Percentiles rank a stretch among this genome's conserved stretches.
These are phyloP conservation scores for Smittium culicis DNA, from an alignment of 371 early-diverging fungal species.

Conservation along the genomic window DNA sequence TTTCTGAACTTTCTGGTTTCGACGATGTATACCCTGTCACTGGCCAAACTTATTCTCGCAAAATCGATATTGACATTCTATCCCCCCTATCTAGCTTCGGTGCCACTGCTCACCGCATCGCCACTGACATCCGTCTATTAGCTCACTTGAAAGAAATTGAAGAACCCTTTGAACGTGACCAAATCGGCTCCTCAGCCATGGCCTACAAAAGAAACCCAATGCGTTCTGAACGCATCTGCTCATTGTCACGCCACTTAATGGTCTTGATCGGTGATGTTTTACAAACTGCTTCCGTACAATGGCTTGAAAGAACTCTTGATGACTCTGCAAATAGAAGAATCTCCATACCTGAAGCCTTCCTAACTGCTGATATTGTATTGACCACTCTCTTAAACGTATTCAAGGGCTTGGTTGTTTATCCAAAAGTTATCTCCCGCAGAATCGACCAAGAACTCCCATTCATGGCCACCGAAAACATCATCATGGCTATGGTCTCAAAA, in stretches of 20 bases:
- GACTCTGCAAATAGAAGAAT: slow-evolving; percentile 95
- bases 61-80: slow-evolving; percentile 89
- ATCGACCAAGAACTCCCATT: slow-evolving; percentile 92
- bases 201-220: slow-evolving; percentile 99
- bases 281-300: slow-evolving; percentile 83
- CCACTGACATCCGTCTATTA: slow-evolving; percentile 89
- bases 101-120: slow-evolving; percentile 92
- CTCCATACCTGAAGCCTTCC: slow-evolving; percentile 89
- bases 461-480: slow-evolving; percentile 97
- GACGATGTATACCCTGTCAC: slow-evolving; percentile 73
- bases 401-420: slow-evolving; percentile 93
- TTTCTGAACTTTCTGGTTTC: slow-evolving; percentile 83
- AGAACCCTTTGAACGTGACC: slow-evolving; percentile 97
- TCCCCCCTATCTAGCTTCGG: slow-evolving; percentile 80
- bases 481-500: slow-evolving; percentile 96
- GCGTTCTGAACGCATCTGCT: slow-evolving; percentile 93
- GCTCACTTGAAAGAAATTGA: slow-evolving; percentile 95
- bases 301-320: slow-evolving; percentile 95
- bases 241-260: slow-evolving; percentile 90
- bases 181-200: slow-evolving; percentile 97
- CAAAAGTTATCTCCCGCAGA: slow-evolving; percentile 79
- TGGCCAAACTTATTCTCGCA: slow-evolving; percentile 95
- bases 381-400: slow-evolving; percentile 88
- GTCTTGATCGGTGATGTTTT: slow-evolving; percentile 75
- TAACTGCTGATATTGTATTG: slow-evolving; percentile 89